Evolutionary conservation across 2,329 filamentous ascomycete species (phyloP), one percentile per base, ranked within the genome.

Genomic region (Podosphaera aphanis): DNA sequence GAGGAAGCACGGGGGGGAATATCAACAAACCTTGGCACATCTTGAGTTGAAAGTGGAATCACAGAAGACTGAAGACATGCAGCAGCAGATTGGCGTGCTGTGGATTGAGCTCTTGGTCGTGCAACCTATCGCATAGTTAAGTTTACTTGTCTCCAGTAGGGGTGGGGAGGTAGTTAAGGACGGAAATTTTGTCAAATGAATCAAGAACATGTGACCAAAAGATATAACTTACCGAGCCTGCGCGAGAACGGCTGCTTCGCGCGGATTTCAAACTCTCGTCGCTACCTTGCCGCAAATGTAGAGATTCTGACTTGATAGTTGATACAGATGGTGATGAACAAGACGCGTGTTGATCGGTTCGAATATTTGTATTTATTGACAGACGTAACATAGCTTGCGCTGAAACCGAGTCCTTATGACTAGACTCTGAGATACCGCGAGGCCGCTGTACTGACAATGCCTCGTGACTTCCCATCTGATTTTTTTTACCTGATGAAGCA

Each of bases 391-490:
- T 56, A 45, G 56, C 52, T 23, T 54, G 50, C 38, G 50, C 43
- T 4, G 29, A n/a, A 13, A 7, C 13, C 29, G 29, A 55, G 48
- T 46, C 47, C 53, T 48, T 40, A 43, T 20, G 50, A 38, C 35
- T 47, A 29, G 45, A 46, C 37, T 29, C 43, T 35, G 46, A 50
- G 52, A 15, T 56, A 50, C 33, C 43, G 49, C 45, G 49, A 62
- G 52, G 71, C 67, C 49, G 79, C 63, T 47, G 74, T 79, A 52
- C 83, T 83, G n/a, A n/a, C n/a, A 64, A 92, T 73, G 62, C 85
- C 94, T 52, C 85, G 76, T 58, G 85, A 75, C 57, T 85, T 75
- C 54, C 85, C 72, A 62, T 85, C 80, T 57, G 83, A 72, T 62
- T 80, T 84, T 8, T 77, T 72, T 31, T 79, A 70, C 23, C 88